A percentile compares a stretch with the other conserved stretches of the same genome.
These are phyloP conservation scores for Lepidopterella palustris DNA, from an alignment of 495 filamentous ascomycete species.

Conservation along the genomic window DNA sequence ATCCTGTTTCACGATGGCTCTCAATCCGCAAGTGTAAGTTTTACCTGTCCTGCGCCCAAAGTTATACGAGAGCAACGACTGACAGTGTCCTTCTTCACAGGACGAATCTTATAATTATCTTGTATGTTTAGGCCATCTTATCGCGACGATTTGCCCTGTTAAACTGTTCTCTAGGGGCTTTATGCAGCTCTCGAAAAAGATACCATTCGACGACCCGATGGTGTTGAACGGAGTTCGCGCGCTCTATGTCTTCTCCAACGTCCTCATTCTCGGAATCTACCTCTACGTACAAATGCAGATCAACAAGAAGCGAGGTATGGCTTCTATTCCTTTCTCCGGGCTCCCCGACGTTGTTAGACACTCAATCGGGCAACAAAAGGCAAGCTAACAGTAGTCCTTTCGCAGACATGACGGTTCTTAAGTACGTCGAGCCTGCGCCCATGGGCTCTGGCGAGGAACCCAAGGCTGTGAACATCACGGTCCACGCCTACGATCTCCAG, in stretches of 20 bases:
- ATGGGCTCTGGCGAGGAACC: conserved; percentile 89
- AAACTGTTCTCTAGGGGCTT: conserved; percentile 49
- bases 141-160: neutral
- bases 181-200: conserved; percentile 96
- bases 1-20: conserved; percentile 23
- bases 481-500: conserved; percentile 81
- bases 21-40: conserved; percentile 37
- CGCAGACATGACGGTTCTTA: conserved; percentile 90
- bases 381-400: neutral
- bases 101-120: conserved; percentile 88
- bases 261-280: conserved; percentile 79
- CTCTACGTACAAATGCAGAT: conserved; percentile 75
- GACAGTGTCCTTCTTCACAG: conserved; percentile 42
- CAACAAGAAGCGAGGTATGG: conserved; percentile 89
- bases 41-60: neutral
- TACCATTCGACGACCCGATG: conserved; percentile 87
- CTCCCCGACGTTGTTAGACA: neutral
- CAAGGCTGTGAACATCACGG: conserved; percentile 91
- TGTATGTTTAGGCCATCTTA: conserved; percentile 34
- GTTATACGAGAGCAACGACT: conserved; percentile 4
- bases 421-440: conserved; percentile 91
- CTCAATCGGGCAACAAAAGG: neutral
- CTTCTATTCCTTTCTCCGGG: neutral
- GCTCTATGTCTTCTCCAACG: conserved; percentile 77
- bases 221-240: conserved; percentile 78